Evolutionary conservation across 345 rosid species (phyloP).

Genomic region (Gossypium ekmanianum): DNA sequence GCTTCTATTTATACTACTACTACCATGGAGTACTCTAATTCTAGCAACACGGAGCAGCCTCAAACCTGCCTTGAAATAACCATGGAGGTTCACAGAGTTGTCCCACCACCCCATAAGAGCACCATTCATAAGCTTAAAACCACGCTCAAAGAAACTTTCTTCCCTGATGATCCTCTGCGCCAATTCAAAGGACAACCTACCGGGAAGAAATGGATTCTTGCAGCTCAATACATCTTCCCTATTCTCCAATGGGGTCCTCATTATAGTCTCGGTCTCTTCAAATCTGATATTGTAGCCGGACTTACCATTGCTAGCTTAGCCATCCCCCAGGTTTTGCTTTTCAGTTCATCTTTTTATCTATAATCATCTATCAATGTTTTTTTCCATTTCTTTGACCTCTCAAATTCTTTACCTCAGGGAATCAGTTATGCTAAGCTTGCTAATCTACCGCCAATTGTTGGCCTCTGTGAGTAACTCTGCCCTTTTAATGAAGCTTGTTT

Average conservation of each 20-base stretch:
- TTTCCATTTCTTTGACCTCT: constrained; percentile 11
- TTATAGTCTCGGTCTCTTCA: constrained; percentile 64
- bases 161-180: constrained; percentile 94
- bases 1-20: background rate
- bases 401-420: constrained; percentile 46
- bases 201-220: constrained; percentile 53
- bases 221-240: constrained; percentile 73
- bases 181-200: constrained; percentile 77
- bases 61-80: constrained; percentile 33
- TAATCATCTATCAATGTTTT: background rate
- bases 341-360: background rate
- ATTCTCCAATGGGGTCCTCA: constrained; percentile 87
- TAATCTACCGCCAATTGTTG: constrained; percentile 80
- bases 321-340: constrained; percentile 72
- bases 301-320: constrained; percentile 98
- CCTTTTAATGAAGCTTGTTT: background rate
- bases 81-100: constrained; percentile 72
- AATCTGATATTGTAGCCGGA: constrained; percentile 82
- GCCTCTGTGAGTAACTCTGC: constrained; percentile 65
- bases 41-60: constrained; percentile 16
- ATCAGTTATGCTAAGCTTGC: constrained; percentile 97
- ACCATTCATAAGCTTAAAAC: constrained; percentile 48
- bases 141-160: constrained; percentile 79
- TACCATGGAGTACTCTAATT: constrained; percentile 30
- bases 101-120: constrained; percentile 64